phyloP scores from a whole-genome alignment of 2,329 filamentous ascomycete genomes.

The Aspergillus persii region DNA sequence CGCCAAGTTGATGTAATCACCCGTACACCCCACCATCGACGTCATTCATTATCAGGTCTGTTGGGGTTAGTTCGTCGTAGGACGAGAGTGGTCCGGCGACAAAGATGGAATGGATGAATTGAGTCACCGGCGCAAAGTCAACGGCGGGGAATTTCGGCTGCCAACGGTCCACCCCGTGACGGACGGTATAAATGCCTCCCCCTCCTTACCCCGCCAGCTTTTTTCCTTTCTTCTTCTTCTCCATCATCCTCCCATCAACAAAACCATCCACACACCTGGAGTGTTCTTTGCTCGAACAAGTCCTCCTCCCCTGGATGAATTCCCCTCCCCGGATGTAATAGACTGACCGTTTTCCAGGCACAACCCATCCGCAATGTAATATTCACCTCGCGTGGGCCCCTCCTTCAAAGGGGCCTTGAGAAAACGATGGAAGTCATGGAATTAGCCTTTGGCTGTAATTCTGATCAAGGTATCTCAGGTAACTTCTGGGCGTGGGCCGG shows the following conservation, averaged over 20 bases:
- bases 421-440: conserved; percentile 38
- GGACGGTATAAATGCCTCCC: conserved; percentile 14
- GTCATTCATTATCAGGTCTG: not conserved
- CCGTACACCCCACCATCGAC: not conserved
- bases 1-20: not conserved
- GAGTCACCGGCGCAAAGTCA: not conserved
- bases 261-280: not conserved
- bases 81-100: not conserved
- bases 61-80: not conserved
- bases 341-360: not conserved
- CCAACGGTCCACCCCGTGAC: too few relatives aligned
- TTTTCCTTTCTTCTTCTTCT: conserved; percentile 6
- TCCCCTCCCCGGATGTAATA: conserved; percentile 9
- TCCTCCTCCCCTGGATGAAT: conserved; percentile 15
- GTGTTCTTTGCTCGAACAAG: conserved; percentile 13
- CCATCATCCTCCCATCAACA: conserved; percentile 7
- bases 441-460: conserved; percentile 37
- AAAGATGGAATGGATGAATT: not conserved
- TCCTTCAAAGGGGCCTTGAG: not conserved
- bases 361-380: conserved; percentile 24
- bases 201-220: conserved; percentile 13
- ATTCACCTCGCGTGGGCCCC: conserved; percentile 12
- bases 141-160: conserved; percentile 1
- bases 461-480: conserved; percentile 51
- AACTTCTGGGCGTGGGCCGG: conserved; percentile 62